A percentile compares a stretch with the other conserved stretches of the same genome.
Evolutionary conservation across 805 yeast genomes (phyloP).

Genomic region (Candida chauliodis): DNA sequence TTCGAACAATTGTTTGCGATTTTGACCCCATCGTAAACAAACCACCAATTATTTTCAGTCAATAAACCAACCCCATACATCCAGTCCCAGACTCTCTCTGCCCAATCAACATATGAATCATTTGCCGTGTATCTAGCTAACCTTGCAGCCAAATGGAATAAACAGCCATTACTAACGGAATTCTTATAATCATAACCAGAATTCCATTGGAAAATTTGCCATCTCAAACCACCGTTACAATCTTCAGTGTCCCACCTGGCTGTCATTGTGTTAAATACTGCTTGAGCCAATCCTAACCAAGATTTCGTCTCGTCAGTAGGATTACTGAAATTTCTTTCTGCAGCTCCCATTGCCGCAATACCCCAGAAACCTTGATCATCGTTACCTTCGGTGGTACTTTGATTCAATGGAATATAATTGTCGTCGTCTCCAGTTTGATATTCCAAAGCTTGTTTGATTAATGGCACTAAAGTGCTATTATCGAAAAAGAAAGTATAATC

Average conservation of each 20-base stretch:
- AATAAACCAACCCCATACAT: slow-evolving; percentile 43
- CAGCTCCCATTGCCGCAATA: slow-evolving; percentile 85
- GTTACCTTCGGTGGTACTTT: slow-evolving; percentile 90
- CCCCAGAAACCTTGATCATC: slow-evolving; percentile 99
- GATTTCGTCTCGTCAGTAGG: slow-evolving; percentile 30
- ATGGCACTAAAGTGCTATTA: slow-evolving; percentile 60
- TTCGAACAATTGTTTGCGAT: slow-evolving; percentile 58
- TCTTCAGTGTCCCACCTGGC: slow-evolving; percentile 38
- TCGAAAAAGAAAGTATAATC: slow-evolving; percentile 73
- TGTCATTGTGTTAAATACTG: slow-evolving; percentile 43
- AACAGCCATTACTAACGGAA: slow-evolving; percentile 43
- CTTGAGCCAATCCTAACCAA: slow-evolving; percentile 42
- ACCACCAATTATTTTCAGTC: slow-evolving; percentile 39
- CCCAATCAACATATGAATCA: slow-evolving; percentile 37
- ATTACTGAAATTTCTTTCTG: slow-evolving; percentile 79
- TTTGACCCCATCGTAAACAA: slow-evolving; percentile 74
- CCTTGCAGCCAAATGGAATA: slow-evolving; percentile 43
- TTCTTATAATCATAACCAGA: slow-evolving; percentile 45
- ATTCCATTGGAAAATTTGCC: slow-evolving; percentile 50
- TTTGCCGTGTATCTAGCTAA: slow-evolving; percentile 41
- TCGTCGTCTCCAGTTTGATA: slow-evolving; percentile 65
- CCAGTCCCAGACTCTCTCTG: slow-evolving; percentile 45
- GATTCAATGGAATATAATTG: slow-evolving; percentile 84
- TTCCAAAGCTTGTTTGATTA: slow-evolving; percentile 58
- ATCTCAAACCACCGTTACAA: slow-evolving; percentile 43